A percentile compares a stretch with the other conserved stretches of the same genome.
Evolutionary conservation across 495 filamentous ascomycete species (phyloP).

Genomic region (Tuber microsphaerosporum): DNA sequence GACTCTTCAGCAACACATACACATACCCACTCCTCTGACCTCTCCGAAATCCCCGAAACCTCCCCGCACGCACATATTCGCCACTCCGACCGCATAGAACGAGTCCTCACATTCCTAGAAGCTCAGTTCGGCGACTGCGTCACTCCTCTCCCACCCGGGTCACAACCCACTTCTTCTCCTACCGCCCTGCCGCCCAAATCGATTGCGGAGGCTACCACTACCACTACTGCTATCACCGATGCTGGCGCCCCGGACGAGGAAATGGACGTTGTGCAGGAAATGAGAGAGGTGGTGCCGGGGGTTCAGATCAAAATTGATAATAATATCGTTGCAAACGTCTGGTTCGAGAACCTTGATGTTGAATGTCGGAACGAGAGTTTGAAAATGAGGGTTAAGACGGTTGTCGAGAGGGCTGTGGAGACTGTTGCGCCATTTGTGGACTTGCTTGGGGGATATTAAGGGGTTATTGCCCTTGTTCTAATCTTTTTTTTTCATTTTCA

Average conservation of each 20-base stretch:
- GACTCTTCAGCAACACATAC: conserved; percentile 45
- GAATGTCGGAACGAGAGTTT: conserved; percentile 70
- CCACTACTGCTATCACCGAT: conserved; percentile 18
- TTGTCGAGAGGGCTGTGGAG: conserved; percentile 89
- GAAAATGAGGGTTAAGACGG: conserved; percentile 71
- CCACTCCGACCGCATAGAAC: conserved; percentile 67
- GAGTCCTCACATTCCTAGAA: conserved; percentile 92
- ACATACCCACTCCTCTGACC: conserved; percentile 47
- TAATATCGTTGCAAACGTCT: conserved; percentile 77
- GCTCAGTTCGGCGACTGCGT: conserved; percentile 85
- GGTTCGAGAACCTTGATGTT: conserved; percentile 84
- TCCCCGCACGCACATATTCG: conserved; percentile 66
- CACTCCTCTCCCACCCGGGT: conserved; percentile 63
- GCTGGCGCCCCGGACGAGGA: conserved; percentile 20
- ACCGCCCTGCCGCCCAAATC: conserved; percentile 36
- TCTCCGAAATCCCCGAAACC: conserved; percentile 47
- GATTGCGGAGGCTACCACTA: conserved; percentile 38
- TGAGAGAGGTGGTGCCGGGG: conserved; percentile 76
- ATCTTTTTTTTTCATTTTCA: background rate
- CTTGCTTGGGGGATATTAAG: conserved; percentile 19
- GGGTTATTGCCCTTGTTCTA: background rate
- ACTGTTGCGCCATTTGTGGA: conserved; percentile 64
- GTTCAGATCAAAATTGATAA: conserved; percentile 84
- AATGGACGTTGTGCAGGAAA: conserved; percentile 50
- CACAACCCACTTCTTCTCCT: conserved; percentile 43